Percentiles rank a stretch among this genome's conserved stretches.
Conservation (phyloP, 495 filamentous ascomycete species). For the Elaphomyces granulatus region DNA sequence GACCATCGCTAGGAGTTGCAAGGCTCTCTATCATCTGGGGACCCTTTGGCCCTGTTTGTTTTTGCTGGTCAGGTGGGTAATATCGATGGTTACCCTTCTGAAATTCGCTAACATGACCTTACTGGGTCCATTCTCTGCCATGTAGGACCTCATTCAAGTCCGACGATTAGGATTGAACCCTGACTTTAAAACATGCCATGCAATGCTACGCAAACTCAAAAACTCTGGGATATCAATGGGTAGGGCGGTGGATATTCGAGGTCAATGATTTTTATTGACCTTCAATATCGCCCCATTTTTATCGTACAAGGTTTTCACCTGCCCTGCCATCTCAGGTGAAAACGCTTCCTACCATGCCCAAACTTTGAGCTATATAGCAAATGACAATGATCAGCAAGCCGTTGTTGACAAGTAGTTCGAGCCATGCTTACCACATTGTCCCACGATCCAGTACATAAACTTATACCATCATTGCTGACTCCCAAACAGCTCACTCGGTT, state of each 20-base stretch:
- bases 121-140: slow-evolving; percentile 3
- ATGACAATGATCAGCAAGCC: slow-evolving; percentile 3
- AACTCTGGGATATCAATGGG: not conserved
- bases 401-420: not conserved
- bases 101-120: slow-evolving; percentile 23
- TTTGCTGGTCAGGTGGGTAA: slow-evolving; percentile 25
- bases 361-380: slow-evolving; percentile 55
- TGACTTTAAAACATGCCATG: too few species aligned
- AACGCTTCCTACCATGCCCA: slow-evolving; percentile 71
- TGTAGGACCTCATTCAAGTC: slow-evolving; percentile 14
- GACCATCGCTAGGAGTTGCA: slow-evolving; percentile 27
- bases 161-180: too few species aligned
- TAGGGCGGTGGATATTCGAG: not conserved
- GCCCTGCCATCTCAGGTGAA: too few species aligned
- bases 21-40: slow-evolving; percentile 29
- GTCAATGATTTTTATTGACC: too few species aligned
- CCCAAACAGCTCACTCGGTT: slow-evolving; percentile 97
- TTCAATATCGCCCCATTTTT: too few species aligned
- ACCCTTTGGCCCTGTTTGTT: slow-evolving; percentile 21
- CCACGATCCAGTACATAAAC: slow-evolving; percentile 98
- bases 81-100: slow-evolving; percentile 26
- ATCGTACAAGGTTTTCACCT: too few species aligned
- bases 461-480: slow-evolving; percentile 97
- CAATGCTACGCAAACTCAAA: not conserved
- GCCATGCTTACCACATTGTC: slow-evolving; percentile 75